These are phyloP conservation scores for Malassezia furfur DNA, from an alignment of 1,284 basidiomycete species.

Conservation along the genomic window DNA sequence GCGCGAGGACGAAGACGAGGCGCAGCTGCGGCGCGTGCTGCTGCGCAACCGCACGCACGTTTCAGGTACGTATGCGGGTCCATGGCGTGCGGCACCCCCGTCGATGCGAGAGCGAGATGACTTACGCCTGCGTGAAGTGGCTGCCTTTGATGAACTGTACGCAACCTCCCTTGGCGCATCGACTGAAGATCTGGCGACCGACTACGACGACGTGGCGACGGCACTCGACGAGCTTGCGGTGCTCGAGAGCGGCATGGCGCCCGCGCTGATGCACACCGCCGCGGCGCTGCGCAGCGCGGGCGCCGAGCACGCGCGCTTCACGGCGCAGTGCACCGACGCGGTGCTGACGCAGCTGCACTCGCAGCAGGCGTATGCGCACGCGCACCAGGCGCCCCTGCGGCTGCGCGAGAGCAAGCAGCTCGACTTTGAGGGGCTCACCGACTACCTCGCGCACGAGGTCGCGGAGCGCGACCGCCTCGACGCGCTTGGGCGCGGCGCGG, in stretches of 20 bases:
- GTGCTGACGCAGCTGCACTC: conserved; percentile 82
- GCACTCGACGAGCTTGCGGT: conserved; percentile 92
- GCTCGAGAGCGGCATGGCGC: conserved; percentile 93
- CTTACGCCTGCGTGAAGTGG: conserved; percentile 20
- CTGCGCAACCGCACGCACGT: conserved; percentile 30
- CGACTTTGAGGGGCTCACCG: conserved; percentile 93
- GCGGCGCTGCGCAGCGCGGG: conserved; percentile 75
- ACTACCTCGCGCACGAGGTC: conserved; percentile 82
- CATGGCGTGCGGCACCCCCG: background rate
- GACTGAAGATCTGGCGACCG: conserved; percentile 60
- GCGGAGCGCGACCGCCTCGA: conserved; percentile 76
- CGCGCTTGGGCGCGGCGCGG: conserved; percentile 32
- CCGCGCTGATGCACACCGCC: conserved; percentile 88
- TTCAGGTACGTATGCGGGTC: conserved; percentile 60
- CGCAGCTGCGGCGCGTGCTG: conserved; percentile 58
- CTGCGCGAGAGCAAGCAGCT: conserved; percentile 95
- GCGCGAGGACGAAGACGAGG: conserved; percentile 84
- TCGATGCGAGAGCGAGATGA: conserved; percentile 12
- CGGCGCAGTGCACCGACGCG: conserved; percentile 51
- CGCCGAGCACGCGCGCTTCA: conserved; percentile 28
- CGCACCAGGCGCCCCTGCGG: conserved; percentile 81
- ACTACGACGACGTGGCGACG: conserved; percentile 92
- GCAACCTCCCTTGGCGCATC: conserved; percentile 29
- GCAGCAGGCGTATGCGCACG: conserved; percentile 73
- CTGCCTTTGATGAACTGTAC: conserved; percentile 36